phyloP scores from a whole-genome alignment of 148 eudicot genomes.

The Suaeda aralocaspica region DNA sequence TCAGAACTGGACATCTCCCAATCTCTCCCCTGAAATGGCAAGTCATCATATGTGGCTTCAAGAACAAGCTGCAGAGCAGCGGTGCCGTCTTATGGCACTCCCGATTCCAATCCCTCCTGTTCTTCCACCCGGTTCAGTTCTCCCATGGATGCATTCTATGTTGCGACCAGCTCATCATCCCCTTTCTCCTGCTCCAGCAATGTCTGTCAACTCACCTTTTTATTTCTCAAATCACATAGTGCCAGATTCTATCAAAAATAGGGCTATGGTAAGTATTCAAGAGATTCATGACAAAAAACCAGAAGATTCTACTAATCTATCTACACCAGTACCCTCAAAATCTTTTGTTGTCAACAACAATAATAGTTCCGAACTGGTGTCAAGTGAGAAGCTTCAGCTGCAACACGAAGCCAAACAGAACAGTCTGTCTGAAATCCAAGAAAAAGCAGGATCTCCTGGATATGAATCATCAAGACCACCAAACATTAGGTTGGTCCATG shows the following conservation, averaged over 20 bases:
- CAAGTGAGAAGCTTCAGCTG: constrained; percentile 21
- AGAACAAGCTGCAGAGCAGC: constrained; percentile 40
- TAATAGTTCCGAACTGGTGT: constrained; percentile 10
- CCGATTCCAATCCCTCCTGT: constrained; percentile 30
- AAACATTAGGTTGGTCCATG: constrained; percentile 1
- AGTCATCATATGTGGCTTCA: constrained; percentile 49
- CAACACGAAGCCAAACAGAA: constrained; percentile 18
- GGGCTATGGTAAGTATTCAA: constrained; percentile 39
- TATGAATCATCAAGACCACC: constrained; percentile 17
- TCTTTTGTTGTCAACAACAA: not conserved
- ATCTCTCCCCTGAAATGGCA: constrained; percentile 37
- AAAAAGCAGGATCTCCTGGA: not conserved
- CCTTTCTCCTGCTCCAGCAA: constrained; percentile 10
- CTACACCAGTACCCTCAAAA: constrained; percentile 14
- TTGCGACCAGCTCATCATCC: constrained; percentile 30
- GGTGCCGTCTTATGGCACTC: constrained; percentile 34
- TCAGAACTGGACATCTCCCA: constrained; percentile 34
- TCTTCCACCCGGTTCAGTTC: constrained; percentile 27
- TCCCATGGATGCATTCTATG: constrained; percentile 36
- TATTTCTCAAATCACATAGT: constrained; percentile 25
- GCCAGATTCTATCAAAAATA: constrained; percentile 20
- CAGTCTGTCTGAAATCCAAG: constrained; percentile 5
- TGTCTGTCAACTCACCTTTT: constrained; percentile 21
- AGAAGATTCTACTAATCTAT: constrained; percentile 21
- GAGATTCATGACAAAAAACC: constrained; percentile 34